Percentiles rank a stretch among this genome's conserved stretches.
phyloP scores from a whole-genome alignment of 257 asterid genomes.

The Lavandula angustifolia region DNA sequence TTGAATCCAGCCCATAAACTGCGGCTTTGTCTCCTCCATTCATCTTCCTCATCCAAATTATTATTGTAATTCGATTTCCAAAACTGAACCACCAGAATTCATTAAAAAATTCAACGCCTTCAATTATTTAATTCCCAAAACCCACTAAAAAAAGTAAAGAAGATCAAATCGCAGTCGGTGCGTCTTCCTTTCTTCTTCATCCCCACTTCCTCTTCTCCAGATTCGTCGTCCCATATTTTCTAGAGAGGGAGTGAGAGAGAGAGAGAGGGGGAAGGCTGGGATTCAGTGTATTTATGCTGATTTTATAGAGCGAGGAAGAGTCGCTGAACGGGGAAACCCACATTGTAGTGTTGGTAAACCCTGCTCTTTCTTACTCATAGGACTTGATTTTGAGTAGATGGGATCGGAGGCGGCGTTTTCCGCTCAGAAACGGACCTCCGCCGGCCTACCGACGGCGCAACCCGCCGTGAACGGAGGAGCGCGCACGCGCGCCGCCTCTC shows the following conservation, averaged over 20 bases:
- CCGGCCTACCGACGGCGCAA: conserved; percentile 48
- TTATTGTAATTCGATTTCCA: conserved; percentile 20
- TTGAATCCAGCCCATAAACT: conserved; percentile 50
- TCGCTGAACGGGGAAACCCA: conserved; percentile 1
- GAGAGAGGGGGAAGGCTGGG: conserved; percentile 1
- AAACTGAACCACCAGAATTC: conserved; percentile 23
- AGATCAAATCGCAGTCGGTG: conserved; percentile 37
- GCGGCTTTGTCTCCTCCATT: conserved; percentile 35
- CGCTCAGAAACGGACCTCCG: conserved; percentile 66
- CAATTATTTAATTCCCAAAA: not conserved
- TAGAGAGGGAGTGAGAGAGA: conserved; percentile 17
- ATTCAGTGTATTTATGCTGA: conserved; percentile 11
- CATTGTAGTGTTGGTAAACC: conserved; percentile 2
- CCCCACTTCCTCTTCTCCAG: conserved; percentile 31
- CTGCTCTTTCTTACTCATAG: not conserved
- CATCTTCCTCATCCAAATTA: not conserved
- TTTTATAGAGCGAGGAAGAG: not conserved
- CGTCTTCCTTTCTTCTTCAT: conserved; percentile 24
- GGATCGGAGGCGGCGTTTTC: conserved; percentile 61
- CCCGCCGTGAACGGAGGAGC: conserved; percentile 49
- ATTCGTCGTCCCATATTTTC: conserved; percentile 16
- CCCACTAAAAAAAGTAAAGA: not conserved
- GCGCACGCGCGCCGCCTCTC: conserved; percentile 46
- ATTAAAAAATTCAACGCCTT: conserved; percentile 16
- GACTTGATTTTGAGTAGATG: conserved; percentile 34